Evolutionary conservation across 139 green algal species (phyloP), one percentile per base, ranked within the genome.

Genomic region (Micromonas pusilla): DNA sequence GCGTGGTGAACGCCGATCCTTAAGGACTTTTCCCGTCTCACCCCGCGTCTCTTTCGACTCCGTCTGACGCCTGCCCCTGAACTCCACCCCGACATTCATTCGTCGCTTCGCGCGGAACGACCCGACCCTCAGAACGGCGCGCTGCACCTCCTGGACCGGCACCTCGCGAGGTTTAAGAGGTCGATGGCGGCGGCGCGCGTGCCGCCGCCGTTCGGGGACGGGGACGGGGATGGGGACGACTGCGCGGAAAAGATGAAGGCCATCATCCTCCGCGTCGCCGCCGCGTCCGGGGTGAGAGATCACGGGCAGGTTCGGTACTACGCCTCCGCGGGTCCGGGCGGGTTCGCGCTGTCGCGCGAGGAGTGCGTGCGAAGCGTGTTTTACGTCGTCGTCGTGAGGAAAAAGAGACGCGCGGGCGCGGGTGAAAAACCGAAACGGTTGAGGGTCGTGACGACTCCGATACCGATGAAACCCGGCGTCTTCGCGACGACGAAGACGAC

Each of bases 381-480:
- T n/a, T 73, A 73, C 34, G 66, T 73, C n/a, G 21, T 52, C 16
- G 66, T 73, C 23, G 33, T 53, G 16, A 5, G 13, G n/a, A n/a
- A n/a, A n/a, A n/a, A n/a, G n/a, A n/a, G n/a, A n/a, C n/a, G n/a
- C n/a, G n/a, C n/a, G n/a, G n/a, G n/a, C n/a, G n/a, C n/a, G n/a
- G n/a, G n/a, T n/a, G n/a, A n/a, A n/a, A n/a, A n/a, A n/a, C n/a
- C n/a, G n/a, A n/a, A n/a, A 52, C 5, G 66, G 13, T 52, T 73
- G 19, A 20, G 9, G 9, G 34, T 73, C 16, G 66, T 60, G 16
- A 74, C 28, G 19, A 34, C 5, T 5, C 6, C 6, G 30, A 65
- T 80, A 6, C 73, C 73, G 5, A 54, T 72, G 16, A 80, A 80
- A 25, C 70, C 70, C 16, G 32, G 32, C 20, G n/a, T 66, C 32